Evolutionary conservation across 2,329 filamentous ascomycete genomes (phyloP), one percentile per base, ranked within the genome.

Genomic region (Alternaria conjuncta): DNA sequence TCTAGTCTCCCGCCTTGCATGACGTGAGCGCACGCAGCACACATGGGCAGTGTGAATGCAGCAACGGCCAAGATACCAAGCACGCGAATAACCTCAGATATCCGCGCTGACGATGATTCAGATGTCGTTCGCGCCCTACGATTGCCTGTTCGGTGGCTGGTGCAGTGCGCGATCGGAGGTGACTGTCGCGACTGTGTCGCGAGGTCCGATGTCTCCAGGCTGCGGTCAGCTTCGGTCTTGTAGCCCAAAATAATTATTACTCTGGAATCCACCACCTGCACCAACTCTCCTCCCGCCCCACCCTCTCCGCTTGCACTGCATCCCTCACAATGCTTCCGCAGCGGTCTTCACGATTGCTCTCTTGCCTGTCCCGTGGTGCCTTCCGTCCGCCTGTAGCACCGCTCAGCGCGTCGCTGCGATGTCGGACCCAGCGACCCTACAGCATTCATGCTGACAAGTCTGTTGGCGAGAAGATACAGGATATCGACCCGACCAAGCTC

Each of bases 401-500:
- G 57, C 60, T 84, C 84, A 64, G 79, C 61, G 72, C 75, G 54
- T 74, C 78, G 36, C 75, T 80, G 71, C 76, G 81, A 82, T 84
- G 81, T 82, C 82, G 82, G 78, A 81, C 67, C 63, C 68, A 70
- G 69, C 64, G 83, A 72, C 74, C 76, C 49, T 87, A 86, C 78
- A 86, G 83, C 77, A 80, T 84, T 54, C 80, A 82, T 63, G 82
- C 83, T 61, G 81, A 83, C 64, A 82, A 82, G 63, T 82, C 82
- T 66, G 78, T 78, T 21, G 80, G 82, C 60, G 80, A 85, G 11
- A 86, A 87, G 78, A 86, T 89, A 30, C 85, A 87, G 59, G 89
- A 88, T 60, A 87, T 98, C 69, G 93, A 98, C 80, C 83, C 91
- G n/a, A 87, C 89, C 43, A 91, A 90, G 81, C 88, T 98, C 64